A percentile compares a stretch with the other conserved stretches of the same genome.
phyloP scores from a whole-genome alignment of 2,329 filamentous ascomycete genomes.

The Corinectria fuckeliana region DNA sequence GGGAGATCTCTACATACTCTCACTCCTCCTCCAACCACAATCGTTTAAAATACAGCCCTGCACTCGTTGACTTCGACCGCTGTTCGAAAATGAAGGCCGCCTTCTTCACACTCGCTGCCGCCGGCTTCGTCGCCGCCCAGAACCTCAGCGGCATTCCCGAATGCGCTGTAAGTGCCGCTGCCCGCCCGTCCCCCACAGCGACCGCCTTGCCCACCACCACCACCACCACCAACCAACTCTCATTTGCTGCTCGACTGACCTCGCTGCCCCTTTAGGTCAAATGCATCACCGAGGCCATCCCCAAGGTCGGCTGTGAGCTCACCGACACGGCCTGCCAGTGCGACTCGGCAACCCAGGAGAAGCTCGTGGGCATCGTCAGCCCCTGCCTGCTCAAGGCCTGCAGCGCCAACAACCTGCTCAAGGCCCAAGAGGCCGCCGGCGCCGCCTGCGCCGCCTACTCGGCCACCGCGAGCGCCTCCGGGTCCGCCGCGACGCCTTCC shows the following conservation, averaged over 20 bases:
- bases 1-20: background rate
- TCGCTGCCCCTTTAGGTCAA: conserved; percentile 28
- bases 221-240: background rate
- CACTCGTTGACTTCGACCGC: conserved; percentile 6
- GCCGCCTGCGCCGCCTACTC: conserved; percentile 39
- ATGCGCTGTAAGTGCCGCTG: conserved; percentile 49
- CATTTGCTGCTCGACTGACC: too few species aligned
- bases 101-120: conserved; percentile 42
- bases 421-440: conserved; percentile 42
- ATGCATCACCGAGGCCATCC: conserved; percentile 47
- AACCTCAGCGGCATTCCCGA: conserved; percentile 44
- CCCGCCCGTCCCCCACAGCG: background rate
- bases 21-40: conserved; percentile 3
- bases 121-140: conserved; percentile 48
- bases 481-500: conserved; percentile 5
- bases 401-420: conserved; percentile 36
- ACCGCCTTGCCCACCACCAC: background rate
- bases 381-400: conserved; percentile 47
- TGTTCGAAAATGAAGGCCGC: conserved; percentile 50
- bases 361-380: conserved; percentile 39
- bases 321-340: conserved; percentile 50
- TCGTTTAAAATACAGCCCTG: background rate
- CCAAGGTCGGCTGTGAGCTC: conserved; percentile 45
- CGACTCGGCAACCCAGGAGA: conserved; percentile 40
- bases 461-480: conserved; percentile 20